Evolutionary conservation across 768 basidiomycete genomes (phyloP).

Genomic region (Cystofilobasidium bisporidii): DNA sequence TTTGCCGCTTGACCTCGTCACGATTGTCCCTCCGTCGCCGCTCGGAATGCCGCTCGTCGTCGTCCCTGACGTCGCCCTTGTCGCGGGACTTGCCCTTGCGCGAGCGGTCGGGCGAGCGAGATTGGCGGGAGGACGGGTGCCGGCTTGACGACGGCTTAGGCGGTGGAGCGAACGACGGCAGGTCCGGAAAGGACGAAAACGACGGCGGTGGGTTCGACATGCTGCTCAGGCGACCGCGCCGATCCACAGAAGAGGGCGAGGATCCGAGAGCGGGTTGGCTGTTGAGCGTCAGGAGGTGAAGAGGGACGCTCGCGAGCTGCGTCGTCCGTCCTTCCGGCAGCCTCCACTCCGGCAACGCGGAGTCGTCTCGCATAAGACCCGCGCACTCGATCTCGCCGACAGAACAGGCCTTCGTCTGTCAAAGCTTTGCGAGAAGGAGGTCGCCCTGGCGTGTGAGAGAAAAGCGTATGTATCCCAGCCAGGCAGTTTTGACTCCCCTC

Average conservation of each 20-base stretch:
- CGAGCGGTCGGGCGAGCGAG: constrained; percentile 2
- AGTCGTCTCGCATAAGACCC: too few species aligned
- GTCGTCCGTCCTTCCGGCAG: too few species aligned
- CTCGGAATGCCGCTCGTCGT: background rate
- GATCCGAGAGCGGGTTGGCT: background rate
- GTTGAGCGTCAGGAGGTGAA: too few species aligned
- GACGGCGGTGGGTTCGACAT: constrained; percentile 12
- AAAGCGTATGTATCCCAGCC: too few species aligned
- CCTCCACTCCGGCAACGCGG: too few species aligned
- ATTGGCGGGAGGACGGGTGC: background rate
- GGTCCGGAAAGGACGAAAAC: constrained; percentile 23
- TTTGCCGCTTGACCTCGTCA: background rate
- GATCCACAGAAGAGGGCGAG: background rate
- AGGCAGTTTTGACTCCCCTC: too few species aligned
- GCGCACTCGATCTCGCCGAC: too few species aligned
- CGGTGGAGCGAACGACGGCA: constrained; percentile 12
- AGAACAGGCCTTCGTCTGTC: too few species aligned
- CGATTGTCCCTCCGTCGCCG: background rate
- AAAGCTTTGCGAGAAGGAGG: too few species aligned
- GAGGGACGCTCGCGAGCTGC: too few species aligned
- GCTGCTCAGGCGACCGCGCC: background rate
- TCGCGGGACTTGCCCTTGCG: background rate
- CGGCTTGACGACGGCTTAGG: background rate
- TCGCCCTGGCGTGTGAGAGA: too few species aligned
- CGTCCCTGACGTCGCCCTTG: background rate